These are phyloP conservation scores for Fusarium sp. DNA, from an alignment of 2,329 filamentous ascomycete genomes.

Conservation along the genomic window DNA sequence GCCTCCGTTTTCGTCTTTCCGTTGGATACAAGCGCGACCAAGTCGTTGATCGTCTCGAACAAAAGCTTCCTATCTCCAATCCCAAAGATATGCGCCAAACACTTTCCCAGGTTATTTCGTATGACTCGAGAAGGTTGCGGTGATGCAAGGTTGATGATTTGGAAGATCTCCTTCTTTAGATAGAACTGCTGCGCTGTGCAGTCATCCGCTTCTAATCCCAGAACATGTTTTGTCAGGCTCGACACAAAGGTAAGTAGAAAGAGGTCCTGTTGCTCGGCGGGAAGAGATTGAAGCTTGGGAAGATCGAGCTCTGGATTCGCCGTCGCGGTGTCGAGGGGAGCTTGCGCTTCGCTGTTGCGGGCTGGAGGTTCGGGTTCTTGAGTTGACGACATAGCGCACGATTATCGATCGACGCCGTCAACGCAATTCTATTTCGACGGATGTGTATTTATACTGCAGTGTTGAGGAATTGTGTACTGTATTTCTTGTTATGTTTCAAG, in stretches of 20 bases:
- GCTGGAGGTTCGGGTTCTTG: conserved; percentile 52
- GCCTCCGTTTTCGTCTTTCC: conserved; percentile 81
- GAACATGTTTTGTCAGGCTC: conserved; percentile 83
- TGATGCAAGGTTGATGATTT: conserved; percentile 86
- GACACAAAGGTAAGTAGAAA: conserved; percentile 92
- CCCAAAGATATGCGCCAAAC: conserved; percentile 83
- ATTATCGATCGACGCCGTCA: conserved; percentile 33
- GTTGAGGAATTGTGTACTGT: conserved; percentile 15
- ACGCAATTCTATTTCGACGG: conserved; percentile 26
- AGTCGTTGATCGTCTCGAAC: conserved; percentile 93
- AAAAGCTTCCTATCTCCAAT: conserved; percentile 91
- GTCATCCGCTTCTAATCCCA: conserved; percentile 78
- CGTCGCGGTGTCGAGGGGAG: conserved; percentile 55
- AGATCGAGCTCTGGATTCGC: conserved; percentile 86
- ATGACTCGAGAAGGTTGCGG: conserved; percentile 89
- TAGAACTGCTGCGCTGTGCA: conserved; percentile 90
- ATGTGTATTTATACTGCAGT: conserved; percentile 13
- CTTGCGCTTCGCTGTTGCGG: conserved; percentile 47
- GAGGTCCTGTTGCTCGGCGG: conserved; percentile 94
- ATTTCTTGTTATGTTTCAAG: conserved; percentile 29
- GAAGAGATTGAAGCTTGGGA: conserved; percentile 86
- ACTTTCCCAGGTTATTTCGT: conserved; percentile 87
- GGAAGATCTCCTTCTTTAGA: conserved; percentile 93
- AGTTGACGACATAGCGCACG: conserved; percentile 52
- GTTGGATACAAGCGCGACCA: conserved; percentile 77